A percentile compares a stretch with the other conserved stretches of the same genome.
These are phyloP conservation scores for Hippophae rhamnoides DNA, from an alignment of 306 rosid species.

Conservation along the genomic window DNA sequence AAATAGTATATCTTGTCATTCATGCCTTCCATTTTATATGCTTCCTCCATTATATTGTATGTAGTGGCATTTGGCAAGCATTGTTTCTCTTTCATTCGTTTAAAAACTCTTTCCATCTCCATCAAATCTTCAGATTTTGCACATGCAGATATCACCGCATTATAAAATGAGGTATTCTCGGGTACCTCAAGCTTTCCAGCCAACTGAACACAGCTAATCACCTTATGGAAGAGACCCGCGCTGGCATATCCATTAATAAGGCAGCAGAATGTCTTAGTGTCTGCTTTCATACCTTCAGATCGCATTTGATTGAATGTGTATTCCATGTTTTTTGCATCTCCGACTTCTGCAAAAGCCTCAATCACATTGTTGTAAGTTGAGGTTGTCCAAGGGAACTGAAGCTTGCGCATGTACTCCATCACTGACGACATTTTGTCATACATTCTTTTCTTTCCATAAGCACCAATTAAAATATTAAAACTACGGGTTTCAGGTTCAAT, in stretches of 20 bases:
- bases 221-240: slow-evolving; percentile 96
- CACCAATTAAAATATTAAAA: slow-evolving; percentile 78
- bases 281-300: slow-evolving; percentile 85
- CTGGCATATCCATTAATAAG: slow-evolving; percentile 86
- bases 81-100: slow-evolving; percentile 71
- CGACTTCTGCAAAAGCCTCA: slow-evolving; percentile 83
- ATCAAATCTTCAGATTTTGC: slow-evolving; percentile 84
- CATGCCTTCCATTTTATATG: slow-evolving; percentile 81
- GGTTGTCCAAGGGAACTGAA: slow-evolving; percentile 94
- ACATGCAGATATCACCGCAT: slow-evolving; percentile 75
- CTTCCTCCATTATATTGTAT: slow-evolving; percentile 56
- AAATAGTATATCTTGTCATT: slow-evolving; percentile 71
- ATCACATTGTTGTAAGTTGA: slow-evolving; percentile 91
- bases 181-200: slow-evolving; percentile 80
- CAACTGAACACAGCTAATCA: slow-evolving; percentile 57
- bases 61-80: slow-evolving; percentile 60
- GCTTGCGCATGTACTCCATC: slow-evolving; percentile 97
- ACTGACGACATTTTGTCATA: slow-evolving; percentile 95
- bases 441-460: slow-evolving; percentile 87
- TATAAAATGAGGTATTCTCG: slow-evolving; percentile 62
- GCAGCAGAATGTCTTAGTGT: slow-evolving; percentile 91
- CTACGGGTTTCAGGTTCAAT: slow-evolving; percentile 96
- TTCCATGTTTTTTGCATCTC: slow-evolving; percentile 88
- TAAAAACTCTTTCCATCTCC: slow-evolving; percentile 89
- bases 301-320: slow-evolving; percentile 95